phyloP scores from a whole-genome alignment of 139 green algal genomes.

The Picochlorum sp. region DNA sequence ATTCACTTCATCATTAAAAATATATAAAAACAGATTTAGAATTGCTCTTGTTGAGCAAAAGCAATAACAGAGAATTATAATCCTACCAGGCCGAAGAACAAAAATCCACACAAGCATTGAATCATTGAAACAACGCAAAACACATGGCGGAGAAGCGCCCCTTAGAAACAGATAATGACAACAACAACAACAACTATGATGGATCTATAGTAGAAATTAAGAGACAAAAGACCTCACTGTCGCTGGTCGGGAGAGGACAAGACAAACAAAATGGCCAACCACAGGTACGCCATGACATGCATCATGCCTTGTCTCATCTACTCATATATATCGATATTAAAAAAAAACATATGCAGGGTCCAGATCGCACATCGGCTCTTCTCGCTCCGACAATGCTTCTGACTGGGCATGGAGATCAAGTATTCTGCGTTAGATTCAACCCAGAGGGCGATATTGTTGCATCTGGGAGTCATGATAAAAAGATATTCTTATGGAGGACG shows the following conservation, averaged over 20 bases:
- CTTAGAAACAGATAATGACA: not conserved
- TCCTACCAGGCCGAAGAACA: too few relatives aligned
- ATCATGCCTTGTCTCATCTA: too few relatives aligned
- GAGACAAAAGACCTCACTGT: not conserved
- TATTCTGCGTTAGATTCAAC: constrained; percentile 76
- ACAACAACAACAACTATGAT: not conserved
- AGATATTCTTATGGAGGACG: constrained; percentile 76
- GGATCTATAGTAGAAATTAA: not conserved
- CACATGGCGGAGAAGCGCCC: not conserved
- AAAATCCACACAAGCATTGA: too few relatives aligned
- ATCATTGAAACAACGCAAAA: too few relatives aligned
- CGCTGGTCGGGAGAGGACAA: too few relatives aligned
- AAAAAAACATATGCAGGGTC: constrained; percentile 15
- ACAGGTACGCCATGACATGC: not conserved
- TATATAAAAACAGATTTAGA: too few relatives aligned
- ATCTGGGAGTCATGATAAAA: constrained; percentile 71
- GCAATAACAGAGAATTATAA: too few relatives aligned
- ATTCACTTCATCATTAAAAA: too few relatives aligned
- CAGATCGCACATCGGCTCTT: constrained; percentile 46
- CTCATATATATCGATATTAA: too few relatives aligned
- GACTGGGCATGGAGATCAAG: constrained; percentile 67
- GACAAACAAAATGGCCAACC: not conserved
- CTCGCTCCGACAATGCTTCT: constrained; percentile 80
- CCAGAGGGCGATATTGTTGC: constrained; percentile 71
- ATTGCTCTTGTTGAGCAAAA: too few relatives aligned